Conservation (phyloP, 331 rosid genomes). For the Quercus lobata region DNA sequence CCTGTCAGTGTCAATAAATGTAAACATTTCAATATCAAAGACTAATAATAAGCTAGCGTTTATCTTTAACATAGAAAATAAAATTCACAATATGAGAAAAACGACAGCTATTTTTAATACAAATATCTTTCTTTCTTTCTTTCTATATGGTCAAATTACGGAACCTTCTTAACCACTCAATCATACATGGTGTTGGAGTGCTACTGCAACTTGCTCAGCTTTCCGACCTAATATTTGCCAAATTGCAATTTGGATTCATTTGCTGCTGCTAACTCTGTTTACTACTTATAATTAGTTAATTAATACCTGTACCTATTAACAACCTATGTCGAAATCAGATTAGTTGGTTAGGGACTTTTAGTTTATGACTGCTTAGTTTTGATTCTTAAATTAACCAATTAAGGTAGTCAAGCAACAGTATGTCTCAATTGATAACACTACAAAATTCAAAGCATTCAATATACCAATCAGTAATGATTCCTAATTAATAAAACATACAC, state of each 20-base stretch:
- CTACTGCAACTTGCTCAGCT: background rate
- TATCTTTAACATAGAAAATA: background rate
- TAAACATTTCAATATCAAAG: background rate
- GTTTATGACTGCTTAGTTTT: too few relatives aligned
- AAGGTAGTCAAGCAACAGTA: too few relatives aligned
- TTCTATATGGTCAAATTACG: background rate
- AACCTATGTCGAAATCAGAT: too few relatives aligned
- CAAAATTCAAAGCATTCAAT: too few relatives aligned
- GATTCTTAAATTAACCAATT: too few relatives aligned
- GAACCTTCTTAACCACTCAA: background rate
- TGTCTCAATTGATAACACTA: too few relatives aligned
- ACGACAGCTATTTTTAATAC: background rate
- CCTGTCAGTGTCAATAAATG: conserved; percentile 37
- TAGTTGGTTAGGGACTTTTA: too few relatives aligned
- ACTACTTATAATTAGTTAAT: too few relatives aligned
- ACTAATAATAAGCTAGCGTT: background rate
- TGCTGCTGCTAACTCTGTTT: background rate
- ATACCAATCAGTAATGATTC: too few relatives aligned
- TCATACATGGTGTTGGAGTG: background rate
- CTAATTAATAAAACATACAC: too few relatives aligned
- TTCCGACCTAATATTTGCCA: background rate
- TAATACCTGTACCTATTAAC: too few relatives aligned
- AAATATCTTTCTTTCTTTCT: background rate
- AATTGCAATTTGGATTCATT: background rate
- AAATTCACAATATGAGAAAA: background rate